phyloP scores from a whole-genome alignment of 1,139 yeast genomes.

The Taphrina communis region DNA sequence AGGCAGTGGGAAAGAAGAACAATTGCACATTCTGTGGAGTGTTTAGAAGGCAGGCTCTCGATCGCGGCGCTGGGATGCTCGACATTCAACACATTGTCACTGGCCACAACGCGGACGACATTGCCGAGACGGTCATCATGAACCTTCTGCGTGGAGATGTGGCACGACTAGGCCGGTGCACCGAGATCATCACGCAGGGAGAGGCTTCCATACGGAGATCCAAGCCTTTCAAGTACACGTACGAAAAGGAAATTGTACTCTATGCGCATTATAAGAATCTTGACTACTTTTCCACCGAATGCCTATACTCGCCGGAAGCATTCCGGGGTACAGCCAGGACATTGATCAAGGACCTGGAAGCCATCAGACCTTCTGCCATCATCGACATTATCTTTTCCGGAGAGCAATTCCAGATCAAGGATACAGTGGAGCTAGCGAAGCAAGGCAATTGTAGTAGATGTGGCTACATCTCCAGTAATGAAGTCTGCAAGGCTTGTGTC shows the following conservation, averaged over 20 bases:
- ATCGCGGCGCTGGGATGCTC: constrained; percentile 90
- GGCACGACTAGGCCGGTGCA: constrained; percentile 88
- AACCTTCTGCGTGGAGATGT: constrained; percentile 91
- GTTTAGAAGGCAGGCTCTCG: constrained; percentile 91
- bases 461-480: constrained; percentile 88
- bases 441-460: constrained; percentile 72
- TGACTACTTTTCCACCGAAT: constrained; percentile 96
- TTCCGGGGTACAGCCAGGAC: constrained; percentile 97
- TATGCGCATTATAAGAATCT: constrained; percentile 96
- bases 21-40: constrained; percentile 99
- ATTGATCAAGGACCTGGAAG: constrained; percentile 83
- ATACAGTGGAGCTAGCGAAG: constrained; percentile 56
- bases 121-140: constrained; percentile 98
- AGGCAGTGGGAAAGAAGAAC: constrained; percentile 90
- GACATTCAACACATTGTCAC: constrained; percentile 91
- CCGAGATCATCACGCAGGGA: constrained; percentile 75
- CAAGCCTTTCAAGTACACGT: constrained; percentile 93
- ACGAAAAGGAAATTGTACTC: constrained; percentile 94
- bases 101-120: constrained; percentile 98
- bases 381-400: constrained; percentile 95
- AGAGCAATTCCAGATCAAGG: constrained; percentile 69
- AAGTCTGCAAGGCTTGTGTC: constrained; percentile 90
- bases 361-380: constrained; percentile 89
- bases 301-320: constrained; percentile 98
- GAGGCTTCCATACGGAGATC: constrained; percentile 68